Base-by-base conservation (phyloP, 2,329 filamentous ascomycete species). In the Aspergillus sp. region DNA sequence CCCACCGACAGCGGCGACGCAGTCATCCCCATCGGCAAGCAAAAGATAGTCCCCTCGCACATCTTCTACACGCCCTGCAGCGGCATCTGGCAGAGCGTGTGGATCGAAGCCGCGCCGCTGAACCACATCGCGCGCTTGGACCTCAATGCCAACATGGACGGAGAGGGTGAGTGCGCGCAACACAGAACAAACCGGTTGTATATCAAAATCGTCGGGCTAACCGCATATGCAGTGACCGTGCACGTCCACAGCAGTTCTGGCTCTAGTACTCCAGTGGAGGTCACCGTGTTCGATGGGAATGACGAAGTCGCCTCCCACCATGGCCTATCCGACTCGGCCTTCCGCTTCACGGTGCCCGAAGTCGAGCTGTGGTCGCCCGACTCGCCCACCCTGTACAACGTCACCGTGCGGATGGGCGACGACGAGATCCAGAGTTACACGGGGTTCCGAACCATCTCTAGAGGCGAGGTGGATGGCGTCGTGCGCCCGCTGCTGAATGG, bases 41-140 rank as follows among this genome's bases (percentile, higher is more conserved):
- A 88, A 65, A 81, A 79, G 0, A 63, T 79, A 1, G 71, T 69
- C 0, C 82, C 81, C 1, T 59, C 57, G 16, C 67, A 70, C 59
- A 89, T 89, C 54, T 89, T 87, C 67, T 89, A 89, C 65, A 84
- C 83, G 0, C 83, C 87, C 0, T 89, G 86, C 64, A 86, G 84
- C 31, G 87, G 87, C 4, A 89, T 90, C 57, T 90, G 87, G 87
- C 87, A 89, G 64, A 80, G 79, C 16, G 87, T 89, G 0, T 90
- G 87, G 87, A 71, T 90, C 2, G 83, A 88, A 64, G 76, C 81
- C n/a, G 84, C 80, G 0, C 82, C 86, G 0, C 56, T 70, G 0
- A 77, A 81, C 46, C 74, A 85, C 58, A 80, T 89, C 50, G 80
- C 79, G 0, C 75, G 80, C 38, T 70, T 89, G 2, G 81, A 88